phyloP scores from a whole-genome alignment of 2,329 filamentous ascomycete species.

The Ophiostoma novo-ulmi region DNA sequence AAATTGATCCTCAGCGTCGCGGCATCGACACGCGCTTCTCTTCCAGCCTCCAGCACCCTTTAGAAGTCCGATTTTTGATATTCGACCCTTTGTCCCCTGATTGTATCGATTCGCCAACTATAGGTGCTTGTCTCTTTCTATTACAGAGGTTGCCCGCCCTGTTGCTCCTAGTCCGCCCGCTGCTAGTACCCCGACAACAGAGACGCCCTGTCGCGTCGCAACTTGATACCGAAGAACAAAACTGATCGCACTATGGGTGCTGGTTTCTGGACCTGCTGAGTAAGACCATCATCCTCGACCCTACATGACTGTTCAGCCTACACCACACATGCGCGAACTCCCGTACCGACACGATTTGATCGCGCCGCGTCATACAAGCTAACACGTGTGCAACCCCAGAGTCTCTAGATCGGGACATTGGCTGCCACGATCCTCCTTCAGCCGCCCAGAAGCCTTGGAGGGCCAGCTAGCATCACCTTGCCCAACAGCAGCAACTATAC shows the following conservation, averaged over 20 bases:
- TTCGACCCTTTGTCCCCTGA: background rate
- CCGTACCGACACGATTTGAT: background rate
- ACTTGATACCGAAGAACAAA: background rate
- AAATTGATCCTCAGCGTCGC: slow-evolving; percentile 9
- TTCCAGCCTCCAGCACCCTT: background rate
- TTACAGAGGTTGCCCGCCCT: background rate
- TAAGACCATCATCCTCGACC: background rate
- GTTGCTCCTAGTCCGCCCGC: background rate
- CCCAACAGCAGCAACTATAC: background rate
- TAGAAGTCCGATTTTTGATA: background rate
- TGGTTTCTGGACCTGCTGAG: slow-evolving; percentile 20
- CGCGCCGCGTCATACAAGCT: slow-evolving; percentile 2
- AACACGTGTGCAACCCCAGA: slow-evolving; percentile 18
- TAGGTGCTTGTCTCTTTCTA: background rate
- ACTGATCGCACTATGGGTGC: slow-evolving; percentile 24
- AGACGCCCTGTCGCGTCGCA: slow-evolving; percentile 20
- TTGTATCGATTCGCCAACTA: background rate
- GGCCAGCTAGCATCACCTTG: no score
- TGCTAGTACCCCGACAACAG: background rate
- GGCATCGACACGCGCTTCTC: slow-evolving; percentile 10
- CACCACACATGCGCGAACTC: background rate
- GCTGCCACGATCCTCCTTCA: slow-evolving; percentile 13
- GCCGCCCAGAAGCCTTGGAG: background rate
- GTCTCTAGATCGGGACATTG: slow-evolving; percentile 23
- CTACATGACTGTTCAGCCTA: background rate